A percentile compares a stretch with the other conserved stretches of the same genome.
phyloP scores from a whole-genome alignment of 768 basidiomycete genomes.

The Lactarius sp. region DNA sequence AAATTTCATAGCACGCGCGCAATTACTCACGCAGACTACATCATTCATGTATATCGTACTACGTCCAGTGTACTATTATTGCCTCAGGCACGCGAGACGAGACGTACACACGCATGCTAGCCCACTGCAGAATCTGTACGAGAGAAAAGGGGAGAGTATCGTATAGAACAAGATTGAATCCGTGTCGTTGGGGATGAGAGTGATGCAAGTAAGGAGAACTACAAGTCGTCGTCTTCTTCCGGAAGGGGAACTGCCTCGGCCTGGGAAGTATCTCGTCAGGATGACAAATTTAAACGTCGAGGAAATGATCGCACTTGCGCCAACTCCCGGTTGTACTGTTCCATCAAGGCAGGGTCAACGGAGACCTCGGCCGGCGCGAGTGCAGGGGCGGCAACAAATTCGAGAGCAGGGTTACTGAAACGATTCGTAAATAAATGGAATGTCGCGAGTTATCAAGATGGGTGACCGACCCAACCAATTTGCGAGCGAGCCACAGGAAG shows the following conservation, averaged over 20 bases:
- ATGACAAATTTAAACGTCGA: background rate
- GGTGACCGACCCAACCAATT: conserved; percentile 83
- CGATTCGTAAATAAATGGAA: background rate
- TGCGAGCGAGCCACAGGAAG: conserved; percentile 98
- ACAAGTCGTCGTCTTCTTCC: conserved; percentile 92
- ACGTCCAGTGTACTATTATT: conserved; percentile 9
- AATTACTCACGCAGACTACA: conserved; percentile 13
- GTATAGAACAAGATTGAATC: conserved; percentile 16
- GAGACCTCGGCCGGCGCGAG: conserved; percentile 90
- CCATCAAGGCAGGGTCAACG: conserved; percentile 75
- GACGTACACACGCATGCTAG: background rate
- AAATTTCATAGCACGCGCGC: background rate
- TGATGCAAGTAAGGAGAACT: conserved; percentile 29
- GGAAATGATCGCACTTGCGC: conserved; percentile 42
- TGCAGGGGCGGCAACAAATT: conserved; percentile 96
- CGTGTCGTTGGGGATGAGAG: conserved; percentile 7
- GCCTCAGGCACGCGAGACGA: background rate
- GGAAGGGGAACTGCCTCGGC: conserved; percentile 93
- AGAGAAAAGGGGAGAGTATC: conserved; percentile 1
- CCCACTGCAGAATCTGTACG: conserved; percentile 9
- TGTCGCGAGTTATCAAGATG: too few species aligned
- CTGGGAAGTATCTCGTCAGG: conserved; percentile 34
- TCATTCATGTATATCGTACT: conserved; percentile 11
- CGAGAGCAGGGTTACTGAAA: conserved; percentile 72
- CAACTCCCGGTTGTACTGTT: conserved; percentile 75